A percentile compares a stretch with the other conserved stretches of the same genome.
Evolutionary conservation across 139 green algal genomes (phyloP).

Genomic region (Micractinium sp.): DNA sequence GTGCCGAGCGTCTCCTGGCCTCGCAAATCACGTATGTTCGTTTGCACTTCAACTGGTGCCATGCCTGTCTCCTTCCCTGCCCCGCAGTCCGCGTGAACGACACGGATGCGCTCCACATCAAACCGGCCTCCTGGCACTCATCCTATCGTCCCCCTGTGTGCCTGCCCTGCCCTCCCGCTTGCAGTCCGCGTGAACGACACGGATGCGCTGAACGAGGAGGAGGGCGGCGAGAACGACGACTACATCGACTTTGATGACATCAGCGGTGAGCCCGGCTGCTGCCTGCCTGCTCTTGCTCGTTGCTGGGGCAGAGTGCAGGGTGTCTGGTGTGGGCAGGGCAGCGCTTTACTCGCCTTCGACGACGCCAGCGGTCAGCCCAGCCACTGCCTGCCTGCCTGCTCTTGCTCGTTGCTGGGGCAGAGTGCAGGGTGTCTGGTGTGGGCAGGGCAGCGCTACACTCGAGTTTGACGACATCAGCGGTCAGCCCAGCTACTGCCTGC

Average conservation of each 20-base stretch:
- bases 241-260: conserved; percentile 91
- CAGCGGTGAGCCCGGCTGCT: too few species aligned
- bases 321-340: background rate
- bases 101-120: conserved; percentile 72
- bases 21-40: too few species aligned
- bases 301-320: too few species aligned
- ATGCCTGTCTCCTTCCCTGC: too few species aligned
- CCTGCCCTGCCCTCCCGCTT: background rate
- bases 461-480: background rate
- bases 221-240: conserved; percentile 69
- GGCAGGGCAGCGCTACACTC: too few species aligned
- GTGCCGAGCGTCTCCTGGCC: too few species aligned
- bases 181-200: conserved; percentile 77
- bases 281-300: background rate
- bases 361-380: background rate
- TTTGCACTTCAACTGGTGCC: too few species aligned
- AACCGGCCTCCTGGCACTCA: too few species aligned
- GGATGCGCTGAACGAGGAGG: conserved; percentile 71
- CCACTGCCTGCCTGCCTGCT: background rate
- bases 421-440: background rate
- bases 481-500: background rate
- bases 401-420: too few species aligned
- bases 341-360: too few species aligned
- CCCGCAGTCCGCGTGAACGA: conserved; percentile 72
- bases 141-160: too few species aligned